A percentile compares a stretch with the other conserved stretches of the same genome.
These are phyloP conservation scores for Monsonia emarginata DNA, from an alignment of 441 rosid genomes.

Conservation along the genomic window DNA sequence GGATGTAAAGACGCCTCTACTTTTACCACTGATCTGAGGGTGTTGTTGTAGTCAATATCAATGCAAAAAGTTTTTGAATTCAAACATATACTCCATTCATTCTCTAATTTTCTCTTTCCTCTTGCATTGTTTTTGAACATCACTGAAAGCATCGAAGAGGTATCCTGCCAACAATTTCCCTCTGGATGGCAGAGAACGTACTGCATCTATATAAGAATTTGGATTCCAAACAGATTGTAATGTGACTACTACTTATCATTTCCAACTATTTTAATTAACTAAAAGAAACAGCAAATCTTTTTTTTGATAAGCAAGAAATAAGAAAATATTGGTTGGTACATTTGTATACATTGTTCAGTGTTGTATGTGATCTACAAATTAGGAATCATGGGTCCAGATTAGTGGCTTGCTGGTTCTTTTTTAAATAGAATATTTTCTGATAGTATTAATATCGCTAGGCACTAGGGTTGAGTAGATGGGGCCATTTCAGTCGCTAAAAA, in stretches of 20 bases:
- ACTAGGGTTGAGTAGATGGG: background rate
- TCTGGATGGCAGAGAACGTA: background rate
- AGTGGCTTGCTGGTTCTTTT: background rate
- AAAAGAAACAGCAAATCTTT: no score
- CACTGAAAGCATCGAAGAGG: background rate
- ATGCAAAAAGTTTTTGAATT: no score
- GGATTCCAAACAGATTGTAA: background rate
- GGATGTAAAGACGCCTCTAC: no score
- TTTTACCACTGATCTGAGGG: no score
- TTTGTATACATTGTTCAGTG: no score
- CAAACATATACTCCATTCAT: no score
- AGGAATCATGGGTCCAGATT: background rate
- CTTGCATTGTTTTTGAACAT: no score
- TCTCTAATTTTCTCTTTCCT: no score
- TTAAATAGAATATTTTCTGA: no score
- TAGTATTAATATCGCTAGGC: background rate
- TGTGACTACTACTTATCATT: background rate
- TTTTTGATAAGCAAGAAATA: no score
- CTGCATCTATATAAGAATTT: background rate
- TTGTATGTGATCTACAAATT: background rate
- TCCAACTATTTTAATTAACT: background rate
- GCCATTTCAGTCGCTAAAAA: background rate
- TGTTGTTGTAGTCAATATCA: no score
- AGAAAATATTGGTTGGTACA: no score
- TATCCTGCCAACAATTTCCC: background rate